Conservation (phyloP, 306 rosid genomes). For the Dalbergia oliveri region DNA sequence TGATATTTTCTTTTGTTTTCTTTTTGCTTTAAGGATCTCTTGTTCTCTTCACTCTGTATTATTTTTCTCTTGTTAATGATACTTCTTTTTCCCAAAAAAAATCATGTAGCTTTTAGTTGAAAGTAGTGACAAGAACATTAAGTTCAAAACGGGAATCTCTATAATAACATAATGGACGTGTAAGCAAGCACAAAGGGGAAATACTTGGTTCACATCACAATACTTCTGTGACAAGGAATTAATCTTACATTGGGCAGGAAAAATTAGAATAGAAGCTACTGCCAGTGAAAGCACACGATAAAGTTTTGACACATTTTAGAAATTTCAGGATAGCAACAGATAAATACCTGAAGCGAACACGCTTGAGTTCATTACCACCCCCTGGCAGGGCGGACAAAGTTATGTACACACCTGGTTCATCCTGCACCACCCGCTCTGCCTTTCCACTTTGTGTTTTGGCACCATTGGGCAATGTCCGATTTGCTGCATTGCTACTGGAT, state of each 20-base stretch:
- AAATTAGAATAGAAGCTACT: constrained; percentile 2
- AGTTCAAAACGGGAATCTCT: constrained; percentile 7
- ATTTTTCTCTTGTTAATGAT: no score
- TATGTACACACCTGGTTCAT: constrained; percentile 90
- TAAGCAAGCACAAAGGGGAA: constrained; percentile 12
- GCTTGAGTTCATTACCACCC: constrained; percentile 86
- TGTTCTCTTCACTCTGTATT: no score
- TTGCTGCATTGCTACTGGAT: constrained; percentile 57
- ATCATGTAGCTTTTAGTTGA: constrained; percentile 8
- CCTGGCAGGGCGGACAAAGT: constrained; percentile 68
- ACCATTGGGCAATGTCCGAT: constrained; percentile 58
- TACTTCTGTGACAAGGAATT: neutral
- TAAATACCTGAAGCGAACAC: constrained; percentile 94
- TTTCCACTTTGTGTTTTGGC: constrained; percentile 60
- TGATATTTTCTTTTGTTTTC: no score
- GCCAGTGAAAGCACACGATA: neutral
- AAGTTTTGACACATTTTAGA: constrained; percentile 28
- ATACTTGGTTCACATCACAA: neutral
- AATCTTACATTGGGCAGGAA: neutral
- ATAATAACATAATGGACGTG: constrained; percentile 22
- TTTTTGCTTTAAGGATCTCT: no score
- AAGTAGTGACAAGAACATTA: constrained; percentile 12
- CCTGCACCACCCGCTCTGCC: constrained; percentile 87
- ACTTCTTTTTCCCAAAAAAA: no score
- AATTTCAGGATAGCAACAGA: constrained; percentile 30